These are phyloP conservation scores for Ajuga reptans DNA, from an alignment of 305 asterid genomes.

Conservation along the genomic window DNA sequence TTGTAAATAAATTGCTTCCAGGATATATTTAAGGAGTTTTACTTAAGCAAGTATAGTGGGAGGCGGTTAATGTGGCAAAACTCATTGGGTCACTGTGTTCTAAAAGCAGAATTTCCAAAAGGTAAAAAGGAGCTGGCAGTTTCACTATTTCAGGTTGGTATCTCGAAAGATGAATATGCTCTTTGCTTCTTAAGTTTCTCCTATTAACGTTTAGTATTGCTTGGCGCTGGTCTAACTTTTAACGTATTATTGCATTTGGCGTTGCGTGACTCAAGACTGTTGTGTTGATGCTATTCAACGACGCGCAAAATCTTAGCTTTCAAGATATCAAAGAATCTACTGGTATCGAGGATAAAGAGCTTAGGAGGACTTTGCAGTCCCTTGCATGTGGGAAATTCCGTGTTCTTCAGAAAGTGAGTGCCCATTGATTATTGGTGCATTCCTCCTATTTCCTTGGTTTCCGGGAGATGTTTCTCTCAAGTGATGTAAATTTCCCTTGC, in stretches of 20 bases:
- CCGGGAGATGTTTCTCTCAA: not conserved
- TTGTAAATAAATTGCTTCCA: constrained; percentile 26
- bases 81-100: constrained; percentile 88
- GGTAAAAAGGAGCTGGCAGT: constrained; percentile 97
- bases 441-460: constrained; percentile 3
- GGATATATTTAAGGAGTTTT: constrained; percentile 97
- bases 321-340: constrained; percentile 87
- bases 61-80: constrained; percentile 99
- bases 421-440: not conserved
- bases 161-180: constrained; percentile 4
- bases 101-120: constrained; percentile 80
- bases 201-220: not conserved
- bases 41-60: constrained; percentile 87
- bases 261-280: constrained; percentile 50
- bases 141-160: constrained; percentile 86
- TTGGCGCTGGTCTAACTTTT: not conserved
- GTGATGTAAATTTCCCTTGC: constrained; percentile 25
- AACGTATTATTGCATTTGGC: constrained; percentile 14
- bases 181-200: not conserved
- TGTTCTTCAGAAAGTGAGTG: constrained; percentile 73
- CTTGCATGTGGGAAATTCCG: constrained; percentile 97
- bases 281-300: constrained; percentile 87
- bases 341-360: constrained; percentile 79
- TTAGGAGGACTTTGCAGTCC: constrained; percentile 87
- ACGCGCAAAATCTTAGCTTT: constrained; percentile 66